Evolutionary conservation across 2,329 filamentous ascomycete genomes (phyloP).

Genomic region (Scopulariopsis brevicaulis): DNA sequence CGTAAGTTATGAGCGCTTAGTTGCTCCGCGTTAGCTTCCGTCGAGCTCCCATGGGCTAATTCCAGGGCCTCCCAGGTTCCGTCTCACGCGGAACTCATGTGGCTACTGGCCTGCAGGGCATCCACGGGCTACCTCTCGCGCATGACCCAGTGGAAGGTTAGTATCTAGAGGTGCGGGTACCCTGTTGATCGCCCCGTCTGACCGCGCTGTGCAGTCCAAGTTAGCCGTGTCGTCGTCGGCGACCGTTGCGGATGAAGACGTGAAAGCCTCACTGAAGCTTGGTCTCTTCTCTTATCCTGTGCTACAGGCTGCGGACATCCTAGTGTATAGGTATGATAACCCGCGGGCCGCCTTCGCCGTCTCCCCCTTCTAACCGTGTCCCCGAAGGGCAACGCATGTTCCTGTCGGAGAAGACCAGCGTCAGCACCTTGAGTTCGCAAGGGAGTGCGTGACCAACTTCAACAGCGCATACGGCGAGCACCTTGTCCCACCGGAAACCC

Average conservation of each 20-base stretch:
- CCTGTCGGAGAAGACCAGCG: constrained; percentile 93
- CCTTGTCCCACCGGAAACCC: constrained; percentile 54
- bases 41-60: not conserved
- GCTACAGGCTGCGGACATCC: constrained; percentile 85
- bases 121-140: constrained; percentile 87
- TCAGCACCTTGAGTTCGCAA: constrained; percentile 88
- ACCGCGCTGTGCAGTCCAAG: constrained; percentile 49
- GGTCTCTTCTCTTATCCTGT: constrained; percentile 95
- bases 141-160: constrained; percentile 99
- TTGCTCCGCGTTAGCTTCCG: constrained; percentile 13
- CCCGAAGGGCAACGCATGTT: constrained; percentile 69
- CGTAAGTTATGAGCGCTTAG: constrained; percentile 26
- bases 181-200: not conserved
- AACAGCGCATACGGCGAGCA: constrained; percentile 61
- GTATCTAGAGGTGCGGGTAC: not conserved
- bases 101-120: constrained; percentile 86
- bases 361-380: not conserved
- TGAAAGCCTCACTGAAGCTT: constrained; percentile 58
- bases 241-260: constrained; percentile 43
- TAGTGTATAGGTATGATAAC: constrained; percentile 57
- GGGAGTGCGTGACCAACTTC: constrained; percentile 78
- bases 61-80: constrained; percentile 39
- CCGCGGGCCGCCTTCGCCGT: not conserved
- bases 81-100: constrained; percentile 85
- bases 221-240: constrained; percentile 50